These are phyloP conservation scores for Microdochium bolleyi DNA, from an alignment of 2,329 filamentous ascomycete species.

Conservation along the genomic window DNA sequence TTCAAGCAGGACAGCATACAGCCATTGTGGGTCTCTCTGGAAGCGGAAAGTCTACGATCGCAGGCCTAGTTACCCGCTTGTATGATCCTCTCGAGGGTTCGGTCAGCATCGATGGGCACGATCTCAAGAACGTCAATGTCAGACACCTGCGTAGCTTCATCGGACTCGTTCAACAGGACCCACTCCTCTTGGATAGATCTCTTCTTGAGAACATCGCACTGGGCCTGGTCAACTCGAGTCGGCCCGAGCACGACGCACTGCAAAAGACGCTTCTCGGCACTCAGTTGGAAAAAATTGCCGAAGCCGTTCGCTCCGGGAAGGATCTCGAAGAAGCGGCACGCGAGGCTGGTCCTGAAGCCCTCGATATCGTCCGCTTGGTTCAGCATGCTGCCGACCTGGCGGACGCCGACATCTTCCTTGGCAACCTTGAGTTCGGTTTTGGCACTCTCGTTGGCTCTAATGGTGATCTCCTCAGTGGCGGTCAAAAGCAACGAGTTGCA, in stretches of 20 bases:
- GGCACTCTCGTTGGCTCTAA: constrained; percentile 32
- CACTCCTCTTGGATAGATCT: constrained; percentile 21
- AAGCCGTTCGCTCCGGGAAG: constrained; percentile 40
- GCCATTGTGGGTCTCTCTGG: constrained; percentile 43
- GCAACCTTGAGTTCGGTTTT: constrained; percentile 35
- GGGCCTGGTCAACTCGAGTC: constrained; percentile 22
- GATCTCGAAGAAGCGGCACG: constrained; percentile 35
- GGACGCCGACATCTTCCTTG: constrained; percentile 43
- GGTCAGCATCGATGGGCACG: constrained; percentile 37
- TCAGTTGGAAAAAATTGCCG: constrained; percentile 39
- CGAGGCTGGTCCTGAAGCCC: constrained; percentile 30
- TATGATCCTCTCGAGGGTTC: constrained; percentile 46
- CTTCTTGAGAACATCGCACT: constrained; percentile 29
- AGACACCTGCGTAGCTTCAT: constrained; percentile 19
- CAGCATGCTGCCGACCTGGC: constrained; percentile 45
- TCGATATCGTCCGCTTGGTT: constrained; percentile 43
- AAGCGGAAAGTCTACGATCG: constrained; percentile 40
- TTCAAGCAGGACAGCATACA: constrained; percentile 29
- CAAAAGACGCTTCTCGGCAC: constrained; percentile 38
- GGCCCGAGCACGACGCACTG: constrained; percentile 23
- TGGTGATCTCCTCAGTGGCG: constrained; percentile 34
- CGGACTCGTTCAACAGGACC: constrained; percentile 24
- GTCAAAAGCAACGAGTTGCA: constrained; percentile 40
- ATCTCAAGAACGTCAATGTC: constrained; percentile 40
- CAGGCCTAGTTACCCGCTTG: constrained; percentile 45